These are phyloP conservation scores for Neoboletus brunneissimus DNA, from an alignment of 768 basidiomycete species.

Conservation along the genomic window DNA sequence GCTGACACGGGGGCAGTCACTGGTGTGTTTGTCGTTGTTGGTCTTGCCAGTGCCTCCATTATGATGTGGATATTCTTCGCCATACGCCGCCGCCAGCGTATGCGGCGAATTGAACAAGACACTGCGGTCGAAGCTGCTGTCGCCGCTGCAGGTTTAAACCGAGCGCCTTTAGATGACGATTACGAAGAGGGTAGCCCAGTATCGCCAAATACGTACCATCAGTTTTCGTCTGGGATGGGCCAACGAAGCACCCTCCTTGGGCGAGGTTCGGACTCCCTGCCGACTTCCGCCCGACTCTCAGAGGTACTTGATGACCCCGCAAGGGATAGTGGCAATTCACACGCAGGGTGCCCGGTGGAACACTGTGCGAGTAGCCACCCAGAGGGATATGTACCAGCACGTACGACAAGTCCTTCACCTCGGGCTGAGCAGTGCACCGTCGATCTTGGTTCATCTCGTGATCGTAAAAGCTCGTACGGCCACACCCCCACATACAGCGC, in stretches of 20 bases:
- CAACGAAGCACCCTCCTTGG: conserved; percentile 35
- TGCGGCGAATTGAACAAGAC: conserved; percentile 62
- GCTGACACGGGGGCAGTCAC: conserved; percentile 85
- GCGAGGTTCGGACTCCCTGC: conserved; percentile 17
- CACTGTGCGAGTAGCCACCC: conserved; percentile 14
- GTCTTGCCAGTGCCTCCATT: conserved; percentile 70
- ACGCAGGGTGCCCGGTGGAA: conserved; percentile 40
- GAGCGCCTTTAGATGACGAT: conserved; percentile 66
- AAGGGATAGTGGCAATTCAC: conserved; percentile 46
- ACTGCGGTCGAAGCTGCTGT: conserved; percentile 68
- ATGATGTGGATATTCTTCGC: conserved; percentile 70
- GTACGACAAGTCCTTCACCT: conserved; percentile 48
- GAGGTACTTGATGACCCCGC: conserved; percentile 21
- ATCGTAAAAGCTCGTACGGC: conserved; percentile 33
- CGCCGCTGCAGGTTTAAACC: conserved; percentile 67
- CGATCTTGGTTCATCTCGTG: conserved; percentile 28
- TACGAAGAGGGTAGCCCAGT: conserved; percentile 41
- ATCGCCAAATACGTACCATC: conserved; percentile 20
- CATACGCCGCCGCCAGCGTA: conserved; percentile 61
- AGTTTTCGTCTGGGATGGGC: conserved; percentile 35
- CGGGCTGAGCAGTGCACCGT: conserved; percentile 18
- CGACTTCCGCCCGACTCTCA: conserved; percentile 36
- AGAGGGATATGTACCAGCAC: conserved; percentile 45
- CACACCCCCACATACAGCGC: conserved; percentile 50
- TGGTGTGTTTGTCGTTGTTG: conserved; percentile 88